phyloP scores from a whole-genome alignment of 2,329 filamentous ascomycete species.

The Aspergillus versicolor region DNA sequence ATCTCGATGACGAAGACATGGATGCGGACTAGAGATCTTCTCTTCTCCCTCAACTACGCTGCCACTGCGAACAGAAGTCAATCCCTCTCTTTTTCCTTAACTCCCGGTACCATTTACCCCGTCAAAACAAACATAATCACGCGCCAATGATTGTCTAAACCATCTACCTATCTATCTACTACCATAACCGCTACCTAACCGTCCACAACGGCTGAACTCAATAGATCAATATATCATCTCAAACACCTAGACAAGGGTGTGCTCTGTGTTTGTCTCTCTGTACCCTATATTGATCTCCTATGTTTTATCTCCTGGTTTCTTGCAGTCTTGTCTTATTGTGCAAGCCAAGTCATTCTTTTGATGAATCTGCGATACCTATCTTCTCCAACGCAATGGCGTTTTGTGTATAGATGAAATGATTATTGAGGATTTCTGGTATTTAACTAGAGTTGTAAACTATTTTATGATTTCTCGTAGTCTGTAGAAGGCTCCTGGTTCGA shows the following conservation, averaged over 20 bases:
- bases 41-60: neutral
- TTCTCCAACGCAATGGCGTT: constrained; percentile 3
- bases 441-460: neutral
- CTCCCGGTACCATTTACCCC: neutral
- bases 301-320: constrained; percentile 9
- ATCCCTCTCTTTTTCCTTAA: constrained; percentile 6
- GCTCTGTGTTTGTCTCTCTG: neutral
- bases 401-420: constrained; percentile 12
- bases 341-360: constrained; percentile 9
- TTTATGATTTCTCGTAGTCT: neutral
- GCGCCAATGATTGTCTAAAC: neutral
- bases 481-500: neutral
- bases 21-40: constrained; percentile 30
- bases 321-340: constrained; percentile 5
- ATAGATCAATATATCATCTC: constrained; percentile 1
- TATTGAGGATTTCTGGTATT: neutral
- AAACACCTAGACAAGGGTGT: neutral
- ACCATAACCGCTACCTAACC: neutral
- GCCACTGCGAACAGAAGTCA: neutral
- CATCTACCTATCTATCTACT: neutral
- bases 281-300: constrained; percentile 12
- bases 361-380: constrained; percentile 14
- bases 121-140: neutral
- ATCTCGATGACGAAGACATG: constrained; percentile 68
- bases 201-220: neutral